phyloP scores from a whole-genome alignment of 164 flowering plant genomes.

The Magnolia sinica region DNA sequence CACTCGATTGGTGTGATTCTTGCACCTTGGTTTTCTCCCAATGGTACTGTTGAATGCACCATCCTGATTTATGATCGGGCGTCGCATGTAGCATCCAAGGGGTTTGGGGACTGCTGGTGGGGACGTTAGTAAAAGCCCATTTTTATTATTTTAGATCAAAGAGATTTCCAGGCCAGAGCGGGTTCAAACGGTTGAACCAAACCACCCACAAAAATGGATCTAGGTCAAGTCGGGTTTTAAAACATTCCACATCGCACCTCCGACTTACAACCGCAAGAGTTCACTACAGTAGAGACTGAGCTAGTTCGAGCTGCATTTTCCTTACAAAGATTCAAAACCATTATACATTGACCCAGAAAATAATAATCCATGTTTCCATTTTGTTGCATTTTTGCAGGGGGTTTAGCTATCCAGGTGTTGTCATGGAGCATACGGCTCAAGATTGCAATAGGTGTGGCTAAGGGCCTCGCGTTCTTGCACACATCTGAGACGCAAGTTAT shows the following conservation, averaged over 20 bases:
- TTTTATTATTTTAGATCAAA: too few relatives aligned
- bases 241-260: background rate
- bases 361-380: too few relatives aligned
- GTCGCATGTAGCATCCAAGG: too few relatives aligned
- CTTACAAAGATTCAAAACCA: background rate
- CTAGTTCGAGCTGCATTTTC: background rate
- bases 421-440: conserved; percentile 72
- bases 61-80: too few relatives aligned
- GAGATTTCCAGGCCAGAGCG: too few relatives aligned
- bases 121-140: too few relatives aligned
- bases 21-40: too few relatives aligned
- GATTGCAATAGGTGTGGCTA: conserved; percentile 75
- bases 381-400: conserved; percentile 34
- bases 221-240: background rate
- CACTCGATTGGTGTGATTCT: too few relatives aligned
- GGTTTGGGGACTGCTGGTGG: too few relatives aligned
- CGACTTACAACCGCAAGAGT: background rate
- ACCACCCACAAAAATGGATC: background rate
- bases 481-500: conserved; percentile 66
- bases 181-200: too few relatives aligned
- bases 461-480: conserved; percentile 78
- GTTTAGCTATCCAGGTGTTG: conserved; percentile 50
- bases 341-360: background rate
- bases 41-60: too few relatives aligned
- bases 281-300: background rate